phyloP scores from a whole-genome alignment of 805 yeast genomes.

The Hanseniaspora taiwanica region DNA sequence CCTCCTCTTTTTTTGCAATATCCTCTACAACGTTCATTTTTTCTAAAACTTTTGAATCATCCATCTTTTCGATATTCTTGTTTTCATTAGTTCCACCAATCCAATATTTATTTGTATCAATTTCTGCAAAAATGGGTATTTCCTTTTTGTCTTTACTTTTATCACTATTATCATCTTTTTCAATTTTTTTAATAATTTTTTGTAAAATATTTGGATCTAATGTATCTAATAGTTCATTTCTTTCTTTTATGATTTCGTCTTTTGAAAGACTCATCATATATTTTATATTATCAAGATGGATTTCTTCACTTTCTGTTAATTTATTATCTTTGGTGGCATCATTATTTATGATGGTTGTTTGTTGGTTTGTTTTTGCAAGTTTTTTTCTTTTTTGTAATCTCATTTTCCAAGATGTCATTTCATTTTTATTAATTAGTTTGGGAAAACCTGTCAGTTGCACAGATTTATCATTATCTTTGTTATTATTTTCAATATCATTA shows the following conservation, averaged over 20 bases:
- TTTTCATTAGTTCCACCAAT: slow-evolving; percentile 19
- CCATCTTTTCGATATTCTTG: slow-evolving; percentile 14
- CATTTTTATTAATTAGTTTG: slow-evolving; percentile 21
- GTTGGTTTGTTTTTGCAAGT: neutral
- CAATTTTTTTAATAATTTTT: slow-evolving; percentile 43
- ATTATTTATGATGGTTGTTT: slow-evolving; percentile 1
- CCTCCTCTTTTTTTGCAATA: slow-evolving; percentile 18
- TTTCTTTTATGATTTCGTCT: slow-evolving; percentile 50
- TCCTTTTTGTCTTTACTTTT: slow-evolving; percentile 18
- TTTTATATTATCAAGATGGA: slow-evolving; percentile 63
- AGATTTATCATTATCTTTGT: neutral
- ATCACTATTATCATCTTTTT: slow-evolving; percentile 15
- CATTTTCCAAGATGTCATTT: slow-evolving; percentile 39
- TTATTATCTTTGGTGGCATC: slow-evolving; percentile 9
- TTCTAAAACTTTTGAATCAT: slow-evolving; percentile 18
- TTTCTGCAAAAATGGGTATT: slow-evolving; percentile 22
- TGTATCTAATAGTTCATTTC: slow-evolving; percentile 49
- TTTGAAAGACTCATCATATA: slow-evolving; percentile 47
- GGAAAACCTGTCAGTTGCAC: slow-evolving; percentile 19
- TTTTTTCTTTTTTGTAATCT: slow-evolving; percentile 26
- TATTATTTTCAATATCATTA: slow-evolving; percentile 1
- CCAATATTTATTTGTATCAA: slow-evolving; percentile 26
- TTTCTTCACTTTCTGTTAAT: slow-evolving; percentile 53
- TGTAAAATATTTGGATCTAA: slow-evolving; percentile 59
- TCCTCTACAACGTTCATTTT: slow-evolving; percentile 18